Evolutionary conservation across 257 asterid species (phyloP).

Genomic region (Fraxinus anomala): DNA sequence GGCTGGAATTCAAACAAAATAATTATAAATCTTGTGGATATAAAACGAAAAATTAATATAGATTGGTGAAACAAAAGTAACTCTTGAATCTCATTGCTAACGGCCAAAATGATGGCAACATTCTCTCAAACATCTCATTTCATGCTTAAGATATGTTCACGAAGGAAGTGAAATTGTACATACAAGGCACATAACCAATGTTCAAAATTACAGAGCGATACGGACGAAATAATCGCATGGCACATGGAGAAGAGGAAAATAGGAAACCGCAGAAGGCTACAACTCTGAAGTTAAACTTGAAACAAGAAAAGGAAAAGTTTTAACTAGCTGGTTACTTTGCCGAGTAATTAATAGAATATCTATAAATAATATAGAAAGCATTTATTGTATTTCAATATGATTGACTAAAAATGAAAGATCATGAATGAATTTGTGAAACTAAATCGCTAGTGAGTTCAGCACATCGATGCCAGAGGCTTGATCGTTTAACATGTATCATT

Average conservation of each 20-base stretch:
- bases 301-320: neutral
- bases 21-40: conserved; percentile 16
- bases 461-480: neutral
- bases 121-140: neutral
- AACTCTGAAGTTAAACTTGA: neutral
- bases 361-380: neutral
- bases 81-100: conserved; percentile 17
- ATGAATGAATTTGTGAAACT: neutral
- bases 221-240: neutral
- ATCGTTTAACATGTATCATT: neutral
- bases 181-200: neutral
- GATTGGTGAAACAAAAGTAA: conserved; percentile 7
- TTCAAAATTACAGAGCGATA: neutral
- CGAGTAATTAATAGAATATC: neutral
- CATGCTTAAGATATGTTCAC: neutral
- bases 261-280: neutral
- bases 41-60: neutral
- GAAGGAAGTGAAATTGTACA: neutral
- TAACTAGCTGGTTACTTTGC: neutral
- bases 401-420: neutral
- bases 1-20: conserved; percentile 57
- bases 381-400: neutral
- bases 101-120: conserved; percentile 21
- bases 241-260: neutral
- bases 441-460: neutral